These are phyloP conservation scores for Malus sylvestris DNA, from an alignment of 306 rosid species.

Conservation along the genomic window DNA sequence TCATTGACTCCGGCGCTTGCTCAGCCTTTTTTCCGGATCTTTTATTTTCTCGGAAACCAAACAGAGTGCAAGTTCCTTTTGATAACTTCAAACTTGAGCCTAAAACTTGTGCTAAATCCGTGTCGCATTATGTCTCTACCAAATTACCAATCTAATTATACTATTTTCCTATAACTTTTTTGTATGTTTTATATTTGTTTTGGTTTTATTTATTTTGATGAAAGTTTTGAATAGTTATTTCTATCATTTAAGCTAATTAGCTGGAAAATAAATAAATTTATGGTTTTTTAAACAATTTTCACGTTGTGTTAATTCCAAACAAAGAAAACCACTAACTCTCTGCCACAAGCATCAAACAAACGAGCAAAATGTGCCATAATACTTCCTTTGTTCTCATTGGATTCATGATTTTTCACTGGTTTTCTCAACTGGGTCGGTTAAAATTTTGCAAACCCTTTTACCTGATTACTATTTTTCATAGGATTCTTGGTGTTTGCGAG, in stretches of 20 bases:
- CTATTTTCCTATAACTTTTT: not conserved
- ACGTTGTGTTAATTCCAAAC: not conserved
- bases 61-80: slow-evolving; percentile 4
- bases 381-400: not conserved
- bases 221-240: not conserved
- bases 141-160: not conserved
- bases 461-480: not conserved
- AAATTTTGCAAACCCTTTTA: not conserved
- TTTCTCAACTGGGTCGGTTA: not conserved
- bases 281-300: not conserved
- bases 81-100: slow-evolving; percentile 1
- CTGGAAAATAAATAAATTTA: not conserved
- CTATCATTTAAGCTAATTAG: not conserved
- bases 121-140: not conserved
- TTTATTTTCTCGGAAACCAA: slow-evolving; percentile 20
- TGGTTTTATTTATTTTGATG: not conserved
- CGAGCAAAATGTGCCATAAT: not conserved
- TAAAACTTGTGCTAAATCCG: not conserved
- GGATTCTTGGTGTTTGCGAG: not conserved
- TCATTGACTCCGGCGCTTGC: not conserved
- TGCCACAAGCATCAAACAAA: too few relatives aligned
- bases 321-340: not conserved
- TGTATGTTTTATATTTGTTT: not conserved
- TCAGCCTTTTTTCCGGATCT: not conserved
- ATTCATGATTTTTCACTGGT: not conserved